These are phyloP conservation scores for Colletotrichum sp. DNA, from an alignment of 2,329 filamentous ascomycete genomes.

Conservation along the genomic window DNA sequence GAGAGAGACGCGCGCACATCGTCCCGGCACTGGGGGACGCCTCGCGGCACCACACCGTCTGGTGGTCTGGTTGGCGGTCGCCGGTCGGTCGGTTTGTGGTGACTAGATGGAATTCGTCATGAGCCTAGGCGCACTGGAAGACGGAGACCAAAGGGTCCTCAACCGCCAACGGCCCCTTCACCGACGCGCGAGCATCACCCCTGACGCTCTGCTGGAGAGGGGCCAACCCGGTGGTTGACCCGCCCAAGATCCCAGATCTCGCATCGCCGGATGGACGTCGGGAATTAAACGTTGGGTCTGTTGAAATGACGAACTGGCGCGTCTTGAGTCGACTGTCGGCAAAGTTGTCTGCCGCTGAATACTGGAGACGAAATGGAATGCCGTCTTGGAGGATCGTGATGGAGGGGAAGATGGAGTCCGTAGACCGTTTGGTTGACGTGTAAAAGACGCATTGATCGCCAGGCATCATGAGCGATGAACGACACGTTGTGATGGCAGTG, in stretches of 20 bases:
- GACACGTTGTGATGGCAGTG: neutral
- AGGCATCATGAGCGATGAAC: neutral
- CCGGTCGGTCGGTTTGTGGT: neutral
- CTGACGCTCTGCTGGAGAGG: neutral
- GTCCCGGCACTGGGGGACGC: neutral
- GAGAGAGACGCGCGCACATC: neutral
- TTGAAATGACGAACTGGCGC: neutral
- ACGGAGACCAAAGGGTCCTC: neutral
- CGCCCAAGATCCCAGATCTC: constrained; percentile 1
- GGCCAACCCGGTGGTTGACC: neutral
- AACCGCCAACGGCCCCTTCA: neutral
- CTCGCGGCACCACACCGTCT: neutral
- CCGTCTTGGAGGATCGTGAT: neutral
- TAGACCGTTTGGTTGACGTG: neutral
- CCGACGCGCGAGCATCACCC: neutral
- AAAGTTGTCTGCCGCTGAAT: neutral
- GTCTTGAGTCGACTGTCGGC: neutral
- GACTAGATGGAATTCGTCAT: constrained; percentile 14
- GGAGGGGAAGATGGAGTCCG: neutral
- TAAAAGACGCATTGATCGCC: neutral
- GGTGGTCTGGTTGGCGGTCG: neutral
- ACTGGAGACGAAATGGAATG: neutral
- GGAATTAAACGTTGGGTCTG: constrained; percentile 3
- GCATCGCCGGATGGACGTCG: neutral
- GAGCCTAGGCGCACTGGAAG: neutral